phyloP scores from a whole-genome alignment of 768 basidiomycete genomes.

The Suillus alpinus region DNA sequence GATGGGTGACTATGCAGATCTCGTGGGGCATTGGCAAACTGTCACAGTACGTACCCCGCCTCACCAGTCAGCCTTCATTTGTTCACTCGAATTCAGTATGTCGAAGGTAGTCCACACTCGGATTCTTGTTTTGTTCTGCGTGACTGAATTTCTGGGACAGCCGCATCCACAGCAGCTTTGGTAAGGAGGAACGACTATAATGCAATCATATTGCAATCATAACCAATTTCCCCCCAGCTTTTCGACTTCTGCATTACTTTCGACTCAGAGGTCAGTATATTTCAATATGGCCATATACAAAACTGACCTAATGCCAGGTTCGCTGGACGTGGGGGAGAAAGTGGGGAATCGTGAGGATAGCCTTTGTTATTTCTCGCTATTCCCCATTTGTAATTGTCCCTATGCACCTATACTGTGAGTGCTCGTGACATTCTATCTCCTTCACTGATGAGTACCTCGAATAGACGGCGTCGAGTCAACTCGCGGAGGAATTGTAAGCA shows the following conservation, averaged over 20 bases:
- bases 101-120: neutral
- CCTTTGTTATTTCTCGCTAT: conserved; percentile 20
- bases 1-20: neutral
- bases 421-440: neutral
- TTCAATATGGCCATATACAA: neutral
- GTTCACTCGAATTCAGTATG: neutral
- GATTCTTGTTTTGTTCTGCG: neutral
- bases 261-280: neutral
- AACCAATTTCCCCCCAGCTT: neutral
- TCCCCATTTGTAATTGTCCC: conserved; percentile 16
- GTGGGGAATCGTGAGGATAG: conserved; percentile 17
- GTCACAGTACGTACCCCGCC: neutral
- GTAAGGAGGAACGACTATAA: neutral
- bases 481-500: neutral
- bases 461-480: neutral
- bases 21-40: too few relatives aligned
- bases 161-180: neutral
- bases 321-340: conserved; percentile 15
- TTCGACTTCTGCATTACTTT: conserved; percentile 4
- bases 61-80: neutral
- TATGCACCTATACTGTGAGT: conserved; percentile 9
- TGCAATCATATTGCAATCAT: neutral
- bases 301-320: conserved; percentile 6
- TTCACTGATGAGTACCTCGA: neutral
- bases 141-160: neutral